Evolutionary conservation across 257 asterid species (phyloP).

Genomic region (Mitragyna speciosa): DNA sequence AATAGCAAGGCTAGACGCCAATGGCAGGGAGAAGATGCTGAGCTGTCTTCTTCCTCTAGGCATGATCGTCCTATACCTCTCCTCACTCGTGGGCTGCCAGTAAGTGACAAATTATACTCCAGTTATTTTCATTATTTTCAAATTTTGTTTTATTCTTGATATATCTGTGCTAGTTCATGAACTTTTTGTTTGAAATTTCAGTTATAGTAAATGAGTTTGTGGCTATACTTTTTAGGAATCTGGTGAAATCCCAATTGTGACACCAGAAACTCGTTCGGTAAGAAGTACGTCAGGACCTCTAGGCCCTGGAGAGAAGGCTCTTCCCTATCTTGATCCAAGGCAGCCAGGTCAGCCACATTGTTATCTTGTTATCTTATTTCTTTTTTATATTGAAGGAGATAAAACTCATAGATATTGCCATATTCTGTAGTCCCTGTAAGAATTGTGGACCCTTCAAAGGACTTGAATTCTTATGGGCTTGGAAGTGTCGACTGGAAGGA

Average conservation of each 20-base stretch:
- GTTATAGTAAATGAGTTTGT: neutral
- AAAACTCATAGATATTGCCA: constrained; percentile 13
- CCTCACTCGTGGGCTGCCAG: constrained; percentile 81
- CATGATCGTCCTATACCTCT: constrained; percentile 86
- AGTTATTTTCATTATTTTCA: neutral
- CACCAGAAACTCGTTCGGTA: constrained; percentile 74
- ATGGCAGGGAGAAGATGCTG: constrained; percentile 82
- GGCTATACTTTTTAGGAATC: constrained; percentile 48
- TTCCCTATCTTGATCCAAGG: constrained; percentile 85
- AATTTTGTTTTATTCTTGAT: constrained; percentile 1
- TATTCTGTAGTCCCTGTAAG: constrained; percentile 75
- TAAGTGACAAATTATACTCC: constrained; percentile 32
- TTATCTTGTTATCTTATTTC: neutral
- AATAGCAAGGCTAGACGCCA: constrained; percentile 66
- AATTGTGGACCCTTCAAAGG: constrained; percentile 85
- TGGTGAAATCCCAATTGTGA: constrained; percentile 76
- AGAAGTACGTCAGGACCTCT: constrained; percentile 96
- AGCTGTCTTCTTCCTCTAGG: constrained; percentile 79
- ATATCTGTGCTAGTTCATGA: neutral
- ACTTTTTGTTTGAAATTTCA: neutral
- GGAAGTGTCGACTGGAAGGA: constrained; percentile 93
- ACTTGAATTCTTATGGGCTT: constrained; percentile 80
- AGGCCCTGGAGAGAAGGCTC: constrained; percentile 88
- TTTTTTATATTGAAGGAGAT: neutral
- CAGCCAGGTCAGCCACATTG: constrained; percentile 64